phyloP scores from a whole-genome alignment of 768 basidiomycete genomes.

The Postia placenta region DNA sequence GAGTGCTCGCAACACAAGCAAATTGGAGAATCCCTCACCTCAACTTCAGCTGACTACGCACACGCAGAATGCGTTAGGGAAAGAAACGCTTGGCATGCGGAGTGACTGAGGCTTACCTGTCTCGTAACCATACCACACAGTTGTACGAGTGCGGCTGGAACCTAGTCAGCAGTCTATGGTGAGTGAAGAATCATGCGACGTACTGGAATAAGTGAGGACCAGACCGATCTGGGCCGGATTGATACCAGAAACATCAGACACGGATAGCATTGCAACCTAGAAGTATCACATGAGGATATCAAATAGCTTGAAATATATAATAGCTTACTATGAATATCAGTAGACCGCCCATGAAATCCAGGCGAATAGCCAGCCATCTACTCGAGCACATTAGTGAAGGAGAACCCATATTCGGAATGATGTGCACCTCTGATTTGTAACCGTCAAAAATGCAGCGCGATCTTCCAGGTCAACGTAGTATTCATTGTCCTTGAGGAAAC shows the following conservation, averaged over 20 bases:
- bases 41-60: constrained; percentile 52
- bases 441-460: constrained; percentile 59
- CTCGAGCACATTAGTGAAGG: neutral
- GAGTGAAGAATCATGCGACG: constrained; percentile 4
- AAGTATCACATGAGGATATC: neutral
- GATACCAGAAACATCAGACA: constrained; percentile 47
- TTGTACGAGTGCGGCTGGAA: constrained; percentile 43
- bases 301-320: too few species aligned
- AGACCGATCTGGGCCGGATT: constrained; percentile 67
- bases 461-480: constrained; percentile 70
- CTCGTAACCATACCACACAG: constrained; percentile 48
- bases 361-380: constrained; percentile 65
- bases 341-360: constrained; percentile 63
- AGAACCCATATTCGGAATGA: neutral
- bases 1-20: neutral
- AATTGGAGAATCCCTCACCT: constrained; percentile 30
- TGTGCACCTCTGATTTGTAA: constrained; percentile 56
- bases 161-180: neutral
- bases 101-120: constrained; percentile 23
- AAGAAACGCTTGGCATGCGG: neutral
- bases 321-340: constrained; percentile 49
- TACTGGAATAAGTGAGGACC: constrained; percentile 61
- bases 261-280: constrained; percentile 62
- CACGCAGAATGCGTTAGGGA: too few species aligned
- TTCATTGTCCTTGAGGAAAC: constrained; percentile 62